Base-by-base conservation (phyloP, 1,284 basidiomycete species). In the Sphaerobolus stellatus region DNA sequence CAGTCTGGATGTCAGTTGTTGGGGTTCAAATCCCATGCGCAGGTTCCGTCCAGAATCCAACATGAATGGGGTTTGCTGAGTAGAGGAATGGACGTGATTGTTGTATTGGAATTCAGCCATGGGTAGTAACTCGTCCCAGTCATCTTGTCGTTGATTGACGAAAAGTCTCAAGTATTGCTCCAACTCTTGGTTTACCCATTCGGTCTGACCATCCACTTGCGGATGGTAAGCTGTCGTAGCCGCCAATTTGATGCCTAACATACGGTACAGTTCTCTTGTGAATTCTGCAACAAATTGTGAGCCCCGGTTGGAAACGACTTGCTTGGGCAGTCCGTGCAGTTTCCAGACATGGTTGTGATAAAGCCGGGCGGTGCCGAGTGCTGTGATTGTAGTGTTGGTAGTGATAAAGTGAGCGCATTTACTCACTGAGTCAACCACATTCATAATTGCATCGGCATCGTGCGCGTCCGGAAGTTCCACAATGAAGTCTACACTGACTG, bases 401-500 rank as follows among this genome's bases (percentile, higher is more conserved):
- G 68, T n/a, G 44, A 68, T 61, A 38, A 72, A 59, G 45, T 64
- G 50, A 22, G 56, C 58, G 56, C 58, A 53, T 61, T 73, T 76
- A 0, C 65, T 70, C 8, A 43, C 22, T 4, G 41, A 43, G 18
- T 43, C 41, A 14, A 43, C 14, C 4, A 43, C 41, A 5, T 20
- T 75, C 64, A 76, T 50, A 29, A 80, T 71, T 0, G 62, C 44
- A 52, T 79, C 61, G 30, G 60, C 69, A 0, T 71, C 75, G 13
- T 68, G 20, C 0, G 62, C 68, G 3, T 54, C 33, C 0, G 73
- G 76, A 0, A 79, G 63, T 3, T 66, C 59, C 1, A 61, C 64
- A 49, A 79, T 75, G 52, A 75, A 66, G 54, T 76, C 70, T 13
- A 69, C 60, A 1, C 67, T 66, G 6, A 75, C 65, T 2, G 61